Conservation (phyloP, 2,329 filamentous ascomycete genomes). For the Fusarium mundagurra region DNA sequence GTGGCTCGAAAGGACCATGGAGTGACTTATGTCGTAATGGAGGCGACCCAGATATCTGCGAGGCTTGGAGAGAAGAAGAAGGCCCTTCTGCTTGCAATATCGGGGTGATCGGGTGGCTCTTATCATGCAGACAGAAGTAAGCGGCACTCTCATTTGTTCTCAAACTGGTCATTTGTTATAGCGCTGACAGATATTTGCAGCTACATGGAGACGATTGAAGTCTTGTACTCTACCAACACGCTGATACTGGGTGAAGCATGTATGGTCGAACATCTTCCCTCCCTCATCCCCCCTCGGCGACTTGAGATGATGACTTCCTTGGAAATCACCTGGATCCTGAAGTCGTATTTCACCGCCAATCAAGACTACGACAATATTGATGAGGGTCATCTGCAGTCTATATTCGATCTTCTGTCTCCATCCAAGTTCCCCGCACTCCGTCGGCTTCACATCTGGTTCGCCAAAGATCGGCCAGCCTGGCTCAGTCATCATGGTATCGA, state of each 20-base stretch:
- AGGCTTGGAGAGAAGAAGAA: no score
- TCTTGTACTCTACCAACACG: background rate
- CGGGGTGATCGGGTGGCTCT: no score
- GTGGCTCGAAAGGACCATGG: no score
- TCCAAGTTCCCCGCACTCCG: background rate
- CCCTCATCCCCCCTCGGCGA: background rate
- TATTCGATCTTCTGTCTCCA: background rate
- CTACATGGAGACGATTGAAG: background rate
- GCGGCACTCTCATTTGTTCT: no score
- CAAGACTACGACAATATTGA: background rate
- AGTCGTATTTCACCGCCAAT: background rate
- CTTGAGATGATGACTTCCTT: background rate
- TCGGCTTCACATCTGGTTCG: background rate
- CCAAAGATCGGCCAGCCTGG: no score
- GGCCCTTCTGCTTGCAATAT: no score
- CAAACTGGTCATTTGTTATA: no score
- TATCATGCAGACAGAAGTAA: no score
- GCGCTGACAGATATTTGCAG: background rate
- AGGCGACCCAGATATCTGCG: no score
- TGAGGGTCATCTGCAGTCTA: background rate
- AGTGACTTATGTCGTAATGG: no score
- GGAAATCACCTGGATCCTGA: background rate
- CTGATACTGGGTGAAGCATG: background rate
- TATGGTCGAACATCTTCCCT: background rate
- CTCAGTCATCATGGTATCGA: no score